phyloP scores from a whole-genome alignment of 2,329 filamentous ascomycete species.

The Coniochaeta hoffmannii region DNA sequence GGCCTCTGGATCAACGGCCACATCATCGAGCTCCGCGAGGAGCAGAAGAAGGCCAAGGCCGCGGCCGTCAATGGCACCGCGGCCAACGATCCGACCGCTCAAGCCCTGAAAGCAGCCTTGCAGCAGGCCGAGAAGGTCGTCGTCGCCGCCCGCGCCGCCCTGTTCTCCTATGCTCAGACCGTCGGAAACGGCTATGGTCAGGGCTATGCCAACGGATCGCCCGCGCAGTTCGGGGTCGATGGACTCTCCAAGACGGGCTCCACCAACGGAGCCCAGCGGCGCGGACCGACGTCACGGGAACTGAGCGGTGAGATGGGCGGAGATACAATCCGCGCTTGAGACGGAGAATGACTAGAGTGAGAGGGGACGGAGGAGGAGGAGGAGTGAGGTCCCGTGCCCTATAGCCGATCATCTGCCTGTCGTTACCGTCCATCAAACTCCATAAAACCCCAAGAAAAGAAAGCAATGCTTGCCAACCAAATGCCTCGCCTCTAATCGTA shows the following conservation, averaged over 20 bases:
- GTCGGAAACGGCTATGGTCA: background rate
- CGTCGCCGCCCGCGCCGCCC: conserved; percentile 34
- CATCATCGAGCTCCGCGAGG: conserved; percentile 47
- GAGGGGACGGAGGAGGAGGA: background rate
- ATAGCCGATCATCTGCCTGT: conserved; percentile 1
- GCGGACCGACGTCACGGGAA: conserved; percentile 46
- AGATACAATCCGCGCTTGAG: conserved; percentile 33
- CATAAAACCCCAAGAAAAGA: background rate
- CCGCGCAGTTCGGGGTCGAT: conserved; percentile 5
- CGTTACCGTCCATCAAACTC: background rate
- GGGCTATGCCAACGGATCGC: background rate
- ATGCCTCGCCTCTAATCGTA: background rate
- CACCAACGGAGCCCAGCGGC: conserved; percentile 21
- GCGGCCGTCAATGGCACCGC: conserved; percentile 8
- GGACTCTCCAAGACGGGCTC: conserved; percentile 7
- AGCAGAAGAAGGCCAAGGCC: conserved; percentile 19
- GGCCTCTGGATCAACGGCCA: conserved; percentile 56
- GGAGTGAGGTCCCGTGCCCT: background rate
- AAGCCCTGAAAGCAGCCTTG: conserved; percentile 34
- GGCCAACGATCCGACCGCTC: conserved; percentile 29
- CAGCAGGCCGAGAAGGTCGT: conserved; percentile 38
- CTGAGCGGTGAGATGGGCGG: conserved; percentile 56
- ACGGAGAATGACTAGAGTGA: background rate
- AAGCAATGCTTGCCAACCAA: background rate
- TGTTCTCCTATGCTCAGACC: conserved; percentile 27